Conservation (phyloP, 148 eudicot species). For the Silene uniflora region DNA sequence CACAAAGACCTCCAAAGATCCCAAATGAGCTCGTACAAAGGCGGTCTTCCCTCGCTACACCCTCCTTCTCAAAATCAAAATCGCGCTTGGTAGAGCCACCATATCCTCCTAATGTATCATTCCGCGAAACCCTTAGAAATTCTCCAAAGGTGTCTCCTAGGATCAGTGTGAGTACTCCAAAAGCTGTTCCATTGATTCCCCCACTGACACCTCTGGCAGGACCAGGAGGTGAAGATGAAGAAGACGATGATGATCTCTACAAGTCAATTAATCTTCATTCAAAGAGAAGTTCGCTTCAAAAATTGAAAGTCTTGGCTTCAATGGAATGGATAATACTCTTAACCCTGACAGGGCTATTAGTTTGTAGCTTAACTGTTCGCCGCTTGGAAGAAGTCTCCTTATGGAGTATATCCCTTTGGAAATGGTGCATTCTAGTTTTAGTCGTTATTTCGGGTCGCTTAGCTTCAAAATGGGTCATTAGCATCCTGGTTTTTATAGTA, state of each 20-base stretch:
- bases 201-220: constrained; percentile 38
- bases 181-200: background rate
- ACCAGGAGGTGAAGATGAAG: constrained; percentile 46
- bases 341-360: constrained; percentile 35
- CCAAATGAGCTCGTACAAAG: constrained; percentile 32
- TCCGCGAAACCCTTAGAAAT: constrained; percentile 28
- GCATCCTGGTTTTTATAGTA: constrained; percentile 43
- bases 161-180: constrained; percentile 9
- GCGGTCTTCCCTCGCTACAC: constrained; percentile 30
- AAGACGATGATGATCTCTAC: constrained; percentile 61
- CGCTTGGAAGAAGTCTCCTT: constrained; percentile 20
- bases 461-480: constrained; percentile 46
- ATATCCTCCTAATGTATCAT: constrained; percentile 29
- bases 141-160: constrained; percentile 41
- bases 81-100: constrained; percentile 67
- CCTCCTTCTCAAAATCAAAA: constrained; percentile 53
- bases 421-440: constrained; percentile 62
- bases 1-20: constrained; percentile 29
- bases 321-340: constrained; percentile 46
- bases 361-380: constrained; percentile 38
- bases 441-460: constrained; percentile 62
- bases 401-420: constrained; percentile 61
- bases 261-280: constrained; percentile 23
- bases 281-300: constrained; percentile 28
- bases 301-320: constrained; percentile 26